These are phyloP conservation scores for Pichia kudriavzevii DNA, from an alignment of 1,139 yeast species.

Conservation along the genomic window DNA sequence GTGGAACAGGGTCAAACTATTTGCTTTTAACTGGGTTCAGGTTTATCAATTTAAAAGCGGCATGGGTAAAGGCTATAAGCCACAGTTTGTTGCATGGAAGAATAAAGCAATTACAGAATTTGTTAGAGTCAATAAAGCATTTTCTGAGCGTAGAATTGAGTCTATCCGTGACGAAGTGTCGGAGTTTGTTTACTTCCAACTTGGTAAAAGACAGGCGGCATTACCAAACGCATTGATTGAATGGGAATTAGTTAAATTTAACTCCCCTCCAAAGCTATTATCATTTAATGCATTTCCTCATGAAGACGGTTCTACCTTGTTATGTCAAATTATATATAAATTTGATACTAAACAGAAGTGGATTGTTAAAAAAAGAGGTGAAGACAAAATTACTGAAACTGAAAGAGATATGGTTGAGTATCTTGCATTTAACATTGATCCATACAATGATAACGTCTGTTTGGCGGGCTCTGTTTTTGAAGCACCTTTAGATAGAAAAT, in stretches of 20 bases:
- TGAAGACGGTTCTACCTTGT: conserved; percentile 46
- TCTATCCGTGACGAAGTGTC: conserved; percentile 40
- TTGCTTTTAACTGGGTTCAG: conserved; percentile 57
- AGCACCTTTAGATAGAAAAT: conserved; percentile 34
- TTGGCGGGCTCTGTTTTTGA: conserved; percentile 82
- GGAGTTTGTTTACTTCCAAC: conserved; percentile 56
- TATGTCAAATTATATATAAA: conserved; percentile 67
- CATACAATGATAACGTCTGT: conserved; percentile 55
- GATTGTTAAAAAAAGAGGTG: conserved; percentile 40
- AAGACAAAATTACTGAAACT: conserved; percentile 30
- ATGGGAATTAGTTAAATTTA: conserved; percentile 73
- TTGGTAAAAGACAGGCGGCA: conserved; percentile 40
- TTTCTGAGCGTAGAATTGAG: conserved; percentile 44
- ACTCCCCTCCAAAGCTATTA: conserved; percentile 62
- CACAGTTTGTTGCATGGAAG: conserved; percentile 64
- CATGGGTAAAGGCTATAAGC: conserved; percentile 46
- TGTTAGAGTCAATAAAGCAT: conserved; percentile 59
- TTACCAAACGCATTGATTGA: conserved; percentile 57
- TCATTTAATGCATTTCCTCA: conserved; percentile 57
- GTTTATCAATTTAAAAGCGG: conserved; percentile 57
- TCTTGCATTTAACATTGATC: conserved; percentile 69
- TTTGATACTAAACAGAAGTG: conserved; percentile 70
- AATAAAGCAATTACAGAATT: conserved; percentile 62
- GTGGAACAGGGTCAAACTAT: conserved; percentile 43
- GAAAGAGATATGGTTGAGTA: conserved; percentile 65